Evolutionary conservation across 495 filamentous ascomycete genomes (phyloP).

Genomic region (Lasiosphaeria hispida): DNA sequence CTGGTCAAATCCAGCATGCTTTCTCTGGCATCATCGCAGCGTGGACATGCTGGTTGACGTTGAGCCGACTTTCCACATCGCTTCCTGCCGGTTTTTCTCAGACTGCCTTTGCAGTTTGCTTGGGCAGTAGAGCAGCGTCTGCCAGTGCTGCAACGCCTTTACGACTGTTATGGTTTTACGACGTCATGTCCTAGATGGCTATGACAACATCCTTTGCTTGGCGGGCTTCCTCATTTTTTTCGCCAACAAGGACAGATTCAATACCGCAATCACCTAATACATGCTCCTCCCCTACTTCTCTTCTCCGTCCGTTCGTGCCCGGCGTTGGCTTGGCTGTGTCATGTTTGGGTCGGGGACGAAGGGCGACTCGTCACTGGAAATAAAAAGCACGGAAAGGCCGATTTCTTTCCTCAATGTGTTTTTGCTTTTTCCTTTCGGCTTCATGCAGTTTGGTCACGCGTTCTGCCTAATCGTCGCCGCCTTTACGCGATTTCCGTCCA

Average conservation of each 20-base stretch:
- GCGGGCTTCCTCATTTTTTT: conserved; percentile 11
- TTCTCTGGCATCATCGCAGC: background rate
- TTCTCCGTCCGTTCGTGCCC: background rate
- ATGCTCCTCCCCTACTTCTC: conserved; percentile 1
- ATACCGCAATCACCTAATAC: conserved; percentile 20
- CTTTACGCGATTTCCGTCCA: background rate
- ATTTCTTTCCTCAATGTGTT: conserved; percentile 2
- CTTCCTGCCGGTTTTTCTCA: too few species aligned
- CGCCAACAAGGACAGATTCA: conserved; percentile 17
- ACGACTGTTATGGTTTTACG: conserved; percentile 42
- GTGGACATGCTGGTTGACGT: too few species aligned
- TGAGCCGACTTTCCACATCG: too few species aligned
- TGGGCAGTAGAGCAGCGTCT: conserved; percentile 5
- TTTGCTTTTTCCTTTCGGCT: background rate
- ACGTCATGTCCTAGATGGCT: conserved; percentile 40
- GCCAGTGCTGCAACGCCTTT: conserved; percentile 19
- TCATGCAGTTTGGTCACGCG: background rate
- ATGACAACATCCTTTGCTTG: conserved; percentile 27
- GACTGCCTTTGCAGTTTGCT: background rate
- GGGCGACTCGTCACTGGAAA: background rate
- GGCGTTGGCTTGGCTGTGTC: background rate
- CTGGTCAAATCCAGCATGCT: conserved; percentile 14
- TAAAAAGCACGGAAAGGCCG: conserved; percentile 1
- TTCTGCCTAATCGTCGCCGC: background rate
- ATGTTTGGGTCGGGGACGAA: background rate